Base-by-base conservation (phyloP, 495 filamentous ascomycete genomes). In the Neurospora intermedia region DNA sequence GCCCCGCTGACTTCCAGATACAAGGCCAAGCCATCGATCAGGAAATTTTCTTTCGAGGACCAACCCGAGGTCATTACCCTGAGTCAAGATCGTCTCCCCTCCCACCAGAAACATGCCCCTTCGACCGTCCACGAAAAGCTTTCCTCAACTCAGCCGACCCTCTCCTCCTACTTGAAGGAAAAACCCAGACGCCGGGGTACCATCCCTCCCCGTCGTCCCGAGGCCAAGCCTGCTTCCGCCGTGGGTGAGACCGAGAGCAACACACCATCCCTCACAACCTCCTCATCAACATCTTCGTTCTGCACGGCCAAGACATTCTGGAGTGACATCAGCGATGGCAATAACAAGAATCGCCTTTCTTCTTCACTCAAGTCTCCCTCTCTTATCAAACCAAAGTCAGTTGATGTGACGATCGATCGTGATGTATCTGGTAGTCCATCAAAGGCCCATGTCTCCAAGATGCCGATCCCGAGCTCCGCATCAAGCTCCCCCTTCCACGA, bases 131-230 rank as follows among this genome's bases (percentile, higher is more conserved):
- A 8, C 3, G 15, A 62, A 6, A 4, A 62, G 3, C 1, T 6
- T 0, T 16, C 54, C 2, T 3, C 54, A 6, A 16, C 23, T 2
- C 10, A 31, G 5, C 13, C 23, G 1, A 15, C 6, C 2, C 0
- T 6, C 13, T 15, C 6, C 48, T 59, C 2, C 2, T 16, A 62
- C 5, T 62, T 62, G 54, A 62, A 31, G 15, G 54, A 62, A 3
- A 62, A 16, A 2, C 54, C 27, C 6, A 62, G 13, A 35, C 54
- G 54, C 18, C 9, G 2, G 0, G 48, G 23, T 2, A 59, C 48
- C 5, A 0, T 27, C 6, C 11, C 5, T 7, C 48, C 20, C 5
- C 48, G 0, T 27, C 20, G 0, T 0, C 16, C 20, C 23, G 23
- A 59, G 0, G 5, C 48, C 5, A 27, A 16, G n/a, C 11, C 10